Percentiles rank a stretch among this genome's conserved stretches.
These are phyloP conservation scores for Triadica sebifera DNA, from an alignment of 345 rosid genomes.

Conservation along the genomic window DNA sequence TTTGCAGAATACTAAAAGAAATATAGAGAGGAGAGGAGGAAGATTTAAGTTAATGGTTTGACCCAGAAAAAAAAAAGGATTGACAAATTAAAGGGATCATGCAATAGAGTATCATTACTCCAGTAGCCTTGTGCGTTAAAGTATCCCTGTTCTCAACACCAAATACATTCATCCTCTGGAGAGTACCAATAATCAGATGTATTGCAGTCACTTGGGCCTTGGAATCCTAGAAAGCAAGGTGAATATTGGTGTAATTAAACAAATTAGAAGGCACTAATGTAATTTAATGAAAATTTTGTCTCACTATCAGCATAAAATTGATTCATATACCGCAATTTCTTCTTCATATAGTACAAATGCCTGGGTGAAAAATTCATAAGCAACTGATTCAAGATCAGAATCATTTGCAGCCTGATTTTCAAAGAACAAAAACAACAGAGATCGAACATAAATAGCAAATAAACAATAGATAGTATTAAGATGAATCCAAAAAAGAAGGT, in stretches of 20 bases:
- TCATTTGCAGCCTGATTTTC: conserved; percentile 88
- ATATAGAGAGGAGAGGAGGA: conserved; percentile 1
- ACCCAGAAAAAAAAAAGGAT: neutral
- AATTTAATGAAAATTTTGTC: neutral
- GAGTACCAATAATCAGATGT: conserved; percentile 84
- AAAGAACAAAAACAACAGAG: neutral
- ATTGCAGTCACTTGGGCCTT: conserved; percentile 92
- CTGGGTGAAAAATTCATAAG: conserved; percentile 92
- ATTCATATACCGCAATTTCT: conserved; percentile 71
- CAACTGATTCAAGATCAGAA: conserved; percentile 85
- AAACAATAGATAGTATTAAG: neutral
- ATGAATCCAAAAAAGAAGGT: neutral
- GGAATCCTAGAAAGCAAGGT: conserved; percentile 61
- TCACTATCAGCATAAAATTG: neutral
- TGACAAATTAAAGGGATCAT: neutral
- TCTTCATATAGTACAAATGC: conserved; percentile 92
- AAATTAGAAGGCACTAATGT: neutral
- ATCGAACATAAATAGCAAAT: conserved; percentile 1
- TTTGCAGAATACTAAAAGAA: conserved; percentile 83
- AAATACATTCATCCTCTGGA: conserved; percentile 95
- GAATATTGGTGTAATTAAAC: neutral
- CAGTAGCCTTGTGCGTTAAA: conserved; percentile 88
- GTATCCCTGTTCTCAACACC: conserved; percentile 98
- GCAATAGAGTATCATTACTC: conserved; percentile 49
- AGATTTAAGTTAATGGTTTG: neutral